Evolutionary conservation across 768 basidiomycete genomes (phyloP), one percentile per base, ranked within the genome.

Genomic region (Trametes villosa): DNA sequence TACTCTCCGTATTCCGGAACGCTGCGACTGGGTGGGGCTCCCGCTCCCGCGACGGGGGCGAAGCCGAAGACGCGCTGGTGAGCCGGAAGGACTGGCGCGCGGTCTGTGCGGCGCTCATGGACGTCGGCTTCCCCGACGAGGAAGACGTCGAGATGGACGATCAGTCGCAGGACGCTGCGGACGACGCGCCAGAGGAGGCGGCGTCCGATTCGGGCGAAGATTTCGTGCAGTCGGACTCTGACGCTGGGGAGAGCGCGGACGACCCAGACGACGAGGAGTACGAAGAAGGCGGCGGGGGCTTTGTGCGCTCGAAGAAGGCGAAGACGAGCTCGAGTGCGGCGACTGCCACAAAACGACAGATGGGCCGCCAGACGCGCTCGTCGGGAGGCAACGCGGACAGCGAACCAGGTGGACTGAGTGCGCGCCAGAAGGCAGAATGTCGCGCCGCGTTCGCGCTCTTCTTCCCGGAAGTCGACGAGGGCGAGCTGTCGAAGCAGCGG

Each of bases 1-100:
- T 92, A 12, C 79, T 94, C 4, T 70, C 78, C 2, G 87, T 92
- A 2, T 91, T 94, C 72, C 79, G 79, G 36, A 91, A 89, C 61
- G 92, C 92, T 2, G 87, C 89, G 0, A 77, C 83, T 1, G 92
- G 90, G 18, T 92, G 92, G 91, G 27, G 48, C 29, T 73, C 11
- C 61, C 68, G 33, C 67, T 73, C 11, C 61, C 69, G 33, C 66
- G 67, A 18, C 67, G 62, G 24, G 15, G 51, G 54, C 2, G 64
- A 68, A 6, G 55, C 59, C 7, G 68, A 65, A 31, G 75, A 71
- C 15, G 71, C 72, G 29, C 70, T 74, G 44, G 82, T 94, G 26
- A 83, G 79, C 64, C 76, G 79, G 49, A 84, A 86, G 29, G 92
- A 93, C 69, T 94, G 89, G 89, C 82, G 89, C 36, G 81, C 89